Evolutionary conservation across 2,329 filamentous ascomycete genomes (phyloP).

Genomic region (Ascochyta koolunga): DNA sequence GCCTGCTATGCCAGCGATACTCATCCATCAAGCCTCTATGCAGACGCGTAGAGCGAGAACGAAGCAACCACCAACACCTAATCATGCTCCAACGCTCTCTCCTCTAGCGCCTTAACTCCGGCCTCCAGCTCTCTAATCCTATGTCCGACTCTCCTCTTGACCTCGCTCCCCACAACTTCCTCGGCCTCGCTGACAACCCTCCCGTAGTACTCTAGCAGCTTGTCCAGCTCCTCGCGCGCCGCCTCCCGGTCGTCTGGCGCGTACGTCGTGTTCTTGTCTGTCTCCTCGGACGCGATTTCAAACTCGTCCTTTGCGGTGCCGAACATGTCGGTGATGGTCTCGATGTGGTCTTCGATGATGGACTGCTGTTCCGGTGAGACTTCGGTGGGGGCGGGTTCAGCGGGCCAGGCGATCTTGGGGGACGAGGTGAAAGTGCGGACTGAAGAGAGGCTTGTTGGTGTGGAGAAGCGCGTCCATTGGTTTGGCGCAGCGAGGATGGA

Average conservation of each 20-base stretch:
- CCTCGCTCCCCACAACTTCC: constrained; percentile 9
- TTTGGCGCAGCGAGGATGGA: constrained; percentile 31
- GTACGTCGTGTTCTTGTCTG: constrained; percentile 61
- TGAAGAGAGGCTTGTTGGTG: constrained; percentile 36
- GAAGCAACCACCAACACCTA: constrained; percentile 24
- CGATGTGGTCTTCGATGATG: constrained; percentile 39
- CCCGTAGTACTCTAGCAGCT: constrained; percentile 57
- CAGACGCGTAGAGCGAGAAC: background rate
- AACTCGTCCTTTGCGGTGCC: constrained; percentile 52
- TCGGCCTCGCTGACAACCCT: constrained; percentile 9
- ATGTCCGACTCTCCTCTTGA: constrained; percentile 30
- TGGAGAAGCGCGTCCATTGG: constrained; percentile 44
- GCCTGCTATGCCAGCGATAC: background rate
- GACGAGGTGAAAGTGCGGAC: constrained; percentile 40
- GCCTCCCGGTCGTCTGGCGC: constrained; percentile 61
- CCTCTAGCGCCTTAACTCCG: constrained; percentile 58
- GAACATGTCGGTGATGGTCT: constrained; percentile 47
- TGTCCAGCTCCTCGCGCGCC: constrained; percentile 59
- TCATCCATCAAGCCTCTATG: background rate
- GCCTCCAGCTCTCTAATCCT: constrained; percentile 61
- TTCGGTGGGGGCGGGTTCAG: constrained; percentile 6
- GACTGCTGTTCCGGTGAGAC: constrained; percentile 30
- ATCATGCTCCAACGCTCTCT: constrained; percentile 57
- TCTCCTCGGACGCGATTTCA: constrained; percentile 60
- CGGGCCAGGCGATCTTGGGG: constrained; percentile 11